Evolutionary conservation across 1,139 yeast species (phyloP), one percentile per base, ranked within the genome.

Genomic region (Geotrichum reessii): DNA sequence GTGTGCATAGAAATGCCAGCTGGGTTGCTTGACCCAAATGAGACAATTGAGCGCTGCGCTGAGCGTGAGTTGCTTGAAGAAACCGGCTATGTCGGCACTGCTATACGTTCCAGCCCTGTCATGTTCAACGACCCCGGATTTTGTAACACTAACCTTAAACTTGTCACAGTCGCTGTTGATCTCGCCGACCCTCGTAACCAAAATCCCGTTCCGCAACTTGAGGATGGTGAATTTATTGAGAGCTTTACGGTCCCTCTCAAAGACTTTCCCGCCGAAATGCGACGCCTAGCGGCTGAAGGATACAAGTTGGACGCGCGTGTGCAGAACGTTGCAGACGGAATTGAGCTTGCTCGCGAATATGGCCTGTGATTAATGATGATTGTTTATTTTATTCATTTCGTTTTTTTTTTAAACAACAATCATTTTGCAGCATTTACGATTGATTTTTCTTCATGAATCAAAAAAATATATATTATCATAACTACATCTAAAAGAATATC

Each of bases 1-100:
- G 90, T 92, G 1, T 87, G 93, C 68, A 84, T 93, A 63, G 99
- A 93, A 71, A 80, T 92, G 67, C 99, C 99, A 0, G 99, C 99
- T 0, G 99, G 99, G 0, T 76, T 93, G 61, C 81, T 93, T 51
- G 99, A 93, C 71, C 90, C 95, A 1, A 80, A 82, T 56, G 99
- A 93, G 69, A 71, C 86, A 1, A 74, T 90, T 47, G 91, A 85
- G 64, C 73, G 81, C 2, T 90, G 97, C 42, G 98, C 98, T 0
- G 78, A 85, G 58, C 80, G 99, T 62, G 99, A 93, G 71, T 75
- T 93, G 63, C 78, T 80, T 57, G 99, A 93, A 71, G 99, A 93
- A 70, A 92, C 98, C 0, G 99, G 99, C 0, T 92, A 87, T 69
- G 76, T 84, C 55, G 93, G 95, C 3, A 83, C 79, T 25, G 81